Evolutionary conservation across 352 stramenopile genomes (phyloP), one percentile per base, ranked within the genome.

Genomic region (Phytophthora palmivora): DNA sequence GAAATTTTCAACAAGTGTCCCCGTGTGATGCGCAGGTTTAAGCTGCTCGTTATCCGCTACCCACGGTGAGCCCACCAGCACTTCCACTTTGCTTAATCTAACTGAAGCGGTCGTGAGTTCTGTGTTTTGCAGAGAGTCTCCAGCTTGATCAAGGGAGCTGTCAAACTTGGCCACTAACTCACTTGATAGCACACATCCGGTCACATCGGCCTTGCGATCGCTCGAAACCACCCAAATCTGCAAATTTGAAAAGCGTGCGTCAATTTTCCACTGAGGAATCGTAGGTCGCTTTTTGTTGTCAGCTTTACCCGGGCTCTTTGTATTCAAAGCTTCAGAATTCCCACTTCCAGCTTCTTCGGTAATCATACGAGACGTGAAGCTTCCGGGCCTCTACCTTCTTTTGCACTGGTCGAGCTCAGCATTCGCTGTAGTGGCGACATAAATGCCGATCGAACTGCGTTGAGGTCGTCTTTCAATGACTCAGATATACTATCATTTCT

Each of bases 181-280:
- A 21, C 54, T 70, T 5, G 77, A 88, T 8, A 93, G 33, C 50
- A 85, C 73, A 24, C 88, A 72, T 34, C 80, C 84, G 33, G 76
- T 61, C 12, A 74, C 74, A 9, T 93, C 82, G 3, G 67, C 51
- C 49, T 81, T 86, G 10, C 71, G 72, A 47, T 93, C 84, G 0
- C 70, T 89, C 22, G 84, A 87, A 10, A 93, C 46, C 11, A 93
- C 37, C 84, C 84, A 93, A 38, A 91, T 18, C 45, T 91, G 66
- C 43, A 91, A 45, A 39, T 85, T 79, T 2, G 61, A 62, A 18
- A 93, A 68, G 9, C 80, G 53, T 3, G 73, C 63, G 32, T 74
- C 67, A 37, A 88, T 41, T 61, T 68, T 83, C 81, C 78, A 79
- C 48, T 62, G 21, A 18, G 69, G 52, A 10, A 70, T 52, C 24